Base-by-base conservation (phyloP, 495 filamentous ascomycete species). In the Gamarada debralockiae region DNA sequence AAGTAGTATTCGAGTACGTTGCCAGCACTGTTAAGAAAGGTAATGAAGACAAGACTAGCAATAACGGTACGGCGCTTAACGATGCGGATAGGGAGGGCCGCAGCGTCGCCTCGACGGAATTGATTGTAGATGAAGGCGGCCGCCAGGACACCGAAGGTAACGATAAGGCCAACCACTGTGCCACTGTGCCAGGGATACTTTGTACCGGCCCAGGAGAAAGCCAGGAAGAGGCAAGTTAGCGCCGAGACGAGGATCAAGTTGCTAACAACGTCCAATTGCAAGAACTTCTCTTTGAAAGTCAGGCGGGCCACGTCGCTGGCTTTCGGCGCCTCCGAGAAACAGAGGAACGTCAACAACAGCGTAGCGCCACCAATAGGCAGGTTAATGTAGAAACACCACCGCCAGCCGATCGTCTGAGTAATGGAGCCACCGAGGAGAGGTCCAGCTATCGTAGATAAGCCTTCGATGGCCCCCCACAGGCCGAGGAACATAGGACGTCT, bases 321-420 rank as follows among this genome's bases (percentile, higher is more conserved):
- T 3, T 3, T 4, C 3, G 24, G 44, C 2, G 21, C n/a, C 10
- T 38, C 41, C 59, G 41, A 73, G 61, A 3, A 81, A 77, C 7
- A 50, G 48, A 78, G 53, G 49, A 80, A 65, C 20, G 69, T 33
- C n/a, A 81, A 31, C 15, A 81, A 49, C 20, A 80, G 31, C 8
- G 55, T 77, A 15, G 79, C 37, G 10, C 53, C 78, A 15, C 79
- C 80, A 37, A 83, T 65, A 0, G 80, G 80, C 22, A 84, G 69
- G 58, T 84, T 85, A 50, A 87, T 81, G 53, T 84, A 84, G 60
- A 84, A 84, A 31, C 82, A 73, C 72, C 72, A 73, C 5, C 68
- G 50, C 68, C 68, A 70, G 25, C 56, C 62, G 72, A 65, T 68
- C 29, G 80, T 69, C 41, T 83, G 73, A 1, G 85, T 89, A 42